These are phyloP conservation scores for Penicillium griseofulvum DNA, from an alignment of 2,329 filamentous ascomycete species.

Conservation along the genomic window DNA sequence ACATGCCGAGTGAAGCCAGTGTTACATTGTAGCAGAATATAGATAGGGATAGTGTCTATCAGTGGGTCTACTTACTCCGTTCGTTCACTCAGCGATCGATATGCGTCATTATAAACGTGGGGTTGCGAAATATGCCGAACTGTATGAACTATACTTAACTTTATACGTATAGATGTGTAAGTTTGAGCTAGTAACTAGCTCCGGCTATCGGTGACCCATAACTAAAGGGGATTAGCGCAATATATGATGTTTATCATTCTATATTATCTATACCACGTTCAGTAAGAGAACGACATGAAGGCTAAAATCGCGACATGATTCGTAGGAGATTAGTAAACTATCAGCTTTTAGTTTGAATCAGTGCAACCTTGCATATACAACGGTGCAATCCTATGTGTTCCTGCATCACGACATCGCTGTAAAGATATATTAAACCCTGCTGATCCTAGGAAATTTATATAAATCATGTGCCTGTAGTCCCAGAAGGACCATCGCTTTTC, in stretches of 20 bases:
- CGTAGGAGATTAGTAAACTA: neutral
- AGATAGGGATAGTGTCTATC: neutral
- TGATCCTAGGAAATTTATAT: neutral
- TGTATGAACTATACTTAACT: neutral
- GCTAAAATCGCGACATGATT: neutral
- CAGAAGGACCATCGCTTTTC: neutral
- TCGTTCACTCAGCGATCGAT: neutral
- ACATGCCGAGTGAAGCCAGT: neutral
- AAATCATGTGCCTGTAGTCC: neutral
- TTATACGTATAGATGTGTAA: neutral
- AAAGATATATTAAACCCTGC: neutral
- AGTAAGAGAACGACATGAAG: neutral
- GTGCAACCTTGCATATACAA: neutral
- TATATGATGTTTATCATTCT: neutral
- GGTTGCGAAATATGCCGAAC: neutral
- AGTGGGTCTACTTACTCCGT: neutral
- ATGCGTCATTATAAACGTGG: neutral
- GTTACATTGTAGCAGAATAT: neutral
- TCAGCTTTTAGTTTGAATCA: neutral
- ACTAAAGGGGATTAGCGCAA: neutral
- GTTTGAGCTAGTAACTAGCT: neutral
- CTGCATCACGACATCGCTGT: neutral
- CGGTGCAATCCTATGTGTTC: neutral
- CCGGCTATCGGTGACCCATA: neutral
- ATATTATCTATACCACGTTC: neutral